A percentile compares a stretch with the other conserved stretches of the same genome.
These are phyloP conservation scores for Zopfochytrium polystomum DNA, from an alignment of 371 early-diverging fungal genomes.

Conservation along the genomic window DNA sequence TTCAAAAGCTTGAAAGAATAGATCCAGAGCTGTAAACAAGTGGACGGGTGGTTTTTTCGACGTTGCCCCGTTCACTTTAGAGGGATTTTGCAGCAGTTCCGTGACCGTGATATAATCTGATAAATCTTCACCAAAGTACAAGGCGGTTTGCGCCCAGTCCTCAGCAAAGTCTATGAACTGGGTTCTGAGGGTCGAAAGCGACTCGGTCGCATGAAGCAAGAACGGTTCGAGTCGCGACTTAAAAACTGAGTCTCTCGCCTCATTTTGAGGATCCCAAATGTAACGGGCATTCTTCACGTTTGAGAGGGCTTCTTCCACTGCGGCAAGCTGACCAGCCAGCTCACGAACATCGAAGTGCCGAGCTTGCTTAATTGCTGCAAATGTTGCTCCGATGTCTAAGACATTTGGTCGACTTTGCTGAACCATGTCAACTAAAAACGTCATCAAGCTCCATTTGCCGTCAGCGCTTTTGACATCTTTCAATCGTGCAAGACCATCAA, in stretches of 20 bases:
- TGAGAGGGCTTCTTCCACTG: slow-evolving; percentile 11
- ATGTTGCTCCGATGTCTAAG: slow-evolving; percentile 31
- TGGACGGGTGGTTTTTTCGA: slow-evolving; percentile 34
- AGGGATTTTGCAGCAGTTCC: slow-evolving; percentile 6
- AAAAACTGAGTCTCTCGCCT: slow-evolving; percentile 21
- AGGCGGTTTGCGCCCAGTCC: slow-evolving; percentile 35
- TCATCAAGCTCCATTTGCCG: slow-evolving; percentile 52
- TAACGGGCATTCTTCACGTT: slow-evolving; percentile 11
- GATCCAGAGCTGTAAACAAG: slow-evolving; percentile 42
- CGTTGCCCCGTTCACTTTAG: slow-evolving; percentile 5
- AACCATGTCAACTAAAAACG: slow-evolving; percentile 49
- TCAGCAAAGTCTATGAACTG: slow-evolving; percentile 24
- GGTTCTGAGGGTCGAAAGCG: slow-evolving; percentile 12
- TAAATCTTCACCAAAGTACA: slow-evolving; percentile 51
- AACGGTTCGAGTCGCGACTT: slow-evolving; percentile 14
- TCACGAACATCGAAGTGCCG: slow-evolving; percentile 32
- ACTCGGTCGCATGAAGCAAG: slow-evolving; percentile 11
- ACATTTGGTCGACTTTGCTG: slow-evolving; percentile 32
- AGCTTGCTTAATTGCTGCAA: slow-evolving; percentile 26
- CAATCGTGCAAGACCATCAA: slow-evolving; percentile 50
- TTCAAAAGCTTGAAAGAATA: slow-evolving; percentile 44
- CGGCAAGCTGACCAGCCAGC: slow-evolving; percentile 20
- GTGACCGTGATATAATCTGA: slow-evolving; percentile 30
- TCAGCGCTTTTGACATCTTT: slow-evolving; percentile 55
- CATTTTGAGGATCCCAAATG: no score